Base-by-base conservation (phyloP, 2,329 filamentous ascomycete species). In the Chaetomium sp. region DNA sequence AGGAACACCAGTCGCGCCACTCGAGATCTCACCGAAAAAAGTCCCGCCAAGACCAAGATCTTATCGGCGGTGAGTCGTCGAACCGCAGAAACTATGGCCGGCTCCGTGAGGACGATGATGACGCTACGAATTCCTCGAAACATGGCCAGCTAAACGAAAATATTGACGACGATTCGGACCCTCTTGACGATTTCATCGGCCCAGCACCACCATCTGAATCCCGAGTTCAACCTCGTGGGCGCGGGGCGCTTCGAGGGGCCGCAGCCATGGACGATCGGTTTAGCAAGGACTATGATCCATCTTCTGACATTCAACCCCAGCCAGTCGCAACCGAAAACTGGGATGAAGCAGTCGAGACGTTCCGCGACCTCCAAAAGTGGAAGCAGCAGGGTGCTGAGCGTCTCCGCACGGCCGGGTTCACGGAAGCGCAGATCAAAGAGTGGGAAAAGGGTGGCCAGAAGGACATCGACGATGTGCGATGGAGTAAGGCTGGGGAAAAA, bases 241-340 rank as follows among this genome's bases (percentile, higher is more conserved):
- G 90, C 41, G 90, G 90, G 40, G 81, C 81, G 11, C 76, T 81
- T 41, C 74, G 78, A 4, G 78, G 78, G 1, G 70, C 74, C 5
- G 85, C 84, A 33, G 84, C 81, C 8, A 95, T 96, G 61, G 91
- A 96, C 66, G 76, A 80, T 32, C 88, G 88, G 52, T 97, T 96
- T 69, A 85, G 87, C 1, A 74, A 82, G 1, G 79, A 76, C 49
- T 87, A 86, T 62, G 76, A 83, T 57, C 79, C 80, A 0, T 77
- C 70, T 6, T 68, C 73, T n/a, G 82, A 88, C 63, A 70, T 86
- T 3, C 72, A 77, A 41, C 71, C 75, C 48, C 77, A 79, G 58
- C 71, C 73, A 2, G 74, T 76, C 1, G 74, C 72, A 27, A 78
- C 77, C 34, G 84, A 86, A 58, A 83, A 89, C 57, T 96, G 90